These are phyloP conservation scores for Penicillium occitanis DNA, from an alignment of 2,329 filamentous ascomycete species.

Conservation along the genomic window DNA sequence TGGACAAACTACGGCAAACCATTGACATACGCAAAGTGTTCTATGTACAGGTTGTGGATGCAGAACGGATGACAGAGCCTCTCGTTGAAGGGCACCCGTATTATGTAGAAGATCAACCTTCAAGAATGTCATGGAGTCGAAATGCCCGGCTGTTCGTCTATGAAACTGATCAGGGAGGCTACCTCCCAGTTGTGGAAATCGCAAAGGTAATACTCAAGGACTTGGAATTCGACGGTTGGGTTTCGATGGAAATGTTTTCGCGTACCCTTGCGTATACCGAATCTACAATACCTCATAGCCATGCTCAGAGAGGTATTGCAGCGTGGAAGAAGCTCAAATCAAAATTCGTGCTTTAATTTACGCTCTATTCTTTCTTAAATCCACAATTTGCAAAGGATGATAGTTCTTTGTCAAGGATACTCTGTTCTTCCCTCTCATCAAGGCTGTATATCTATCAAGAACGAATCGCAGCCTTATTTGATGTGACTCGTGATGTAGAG, in stretches of 20 bases:
- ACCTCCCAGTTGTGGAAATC: constrained; percentile 64
- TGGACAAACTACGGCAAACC: constrained; percentile 53
- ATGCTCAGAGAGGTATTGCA: constrained; percentile 51
- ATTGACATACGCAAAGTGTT: constrained; percentile 66
- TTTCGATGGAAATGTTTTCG: constrained; percentile 69
- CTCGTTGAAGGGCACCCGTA: constrained; percentile 58
- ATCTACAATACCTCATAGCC: constrained; percentile 53
- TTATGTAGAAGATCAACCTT: constrained; percentile 56
- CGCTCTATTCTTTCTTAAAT: background rate
- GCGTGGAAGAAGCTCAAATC: constrained; percentile 50
- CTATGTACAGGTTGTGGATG: constrained; percentile 73
- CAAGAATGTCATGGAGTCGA: constrained; percentile 73
- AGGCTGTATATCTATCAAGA: background rate
- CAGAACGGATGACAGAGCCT: constrained; percentile 59
- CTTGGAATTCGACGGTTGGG: constrained; percentile 65
- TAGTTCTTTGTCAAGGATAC: background rate
- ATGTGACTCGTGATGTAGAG: background rate
- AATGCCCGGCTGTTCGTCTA: constrained; percentile 70
- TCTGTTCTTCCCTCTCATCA: background rate
- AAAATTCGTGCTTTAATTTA: background rate
- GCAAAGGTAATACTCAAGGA: constrained; percentile 61
- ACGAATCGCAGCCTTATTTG: background rate
- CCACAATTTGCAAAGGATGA: background rate
- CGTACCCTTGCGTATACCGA: constrained; percentile 55
- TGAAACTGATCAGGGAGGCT: constrained; percentile 59